Percentiles rank a stretch among this genome's conserved stretches.
Conservation (phyloP, 1,284 basidiomycete genomes). For the Ustilago bromivora region DNA sequence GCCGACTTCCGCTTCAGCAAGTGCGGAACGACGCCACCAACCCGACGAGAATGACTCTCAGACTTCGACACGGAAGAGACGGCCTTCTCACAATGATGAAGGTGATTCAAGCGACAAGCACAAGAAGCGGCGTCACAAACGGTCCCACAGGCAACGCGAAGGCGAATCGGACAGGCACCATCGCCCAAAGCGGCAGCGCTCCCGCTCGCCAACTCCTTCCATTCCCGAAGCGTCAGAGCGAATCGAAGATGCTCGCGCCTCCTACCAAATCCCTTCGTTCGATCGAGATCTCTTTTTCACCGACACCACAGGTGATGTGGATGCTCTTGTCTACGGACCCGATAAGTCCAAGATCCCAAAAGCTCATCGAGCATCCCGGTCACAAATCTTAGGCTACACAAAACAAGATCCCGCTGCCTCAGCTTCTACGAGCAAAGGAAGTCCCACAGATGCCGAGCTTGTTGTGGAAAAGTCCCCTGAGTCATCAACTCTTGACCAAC, state of each 20-base stretch:
- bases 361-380: slow-evolving; percentile 3
- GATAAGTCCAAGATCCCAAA: slow-evolving; percentile 25
- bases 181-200: neutral
- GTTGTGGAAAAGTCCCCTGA: neutral
- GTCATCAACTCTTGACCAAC: neutral
- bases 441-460: neutral
- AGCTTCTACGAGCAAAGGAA: neutral
- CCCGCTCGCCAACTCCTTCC: neutral
- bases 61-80: neutral
- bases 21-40: neutral
- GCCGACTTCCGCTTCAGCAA: slow-evolving; percentile 5
- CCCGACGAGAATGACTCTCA: neutral
- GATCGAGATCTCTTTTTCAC: slow-evolving; percentile 24
- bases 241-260: neutral
- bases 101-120: neutral
- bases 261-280: neutral
- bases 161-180: neutral
- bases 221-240: neutral
- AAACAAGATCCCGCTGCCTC: neutral
- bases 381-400: neutral
- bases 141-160: neutral
- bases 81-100: neutral
- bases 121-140: neutral
- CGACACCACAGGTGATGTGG: slow-evolving; percentile 31
- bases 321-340: slow-evolving; percentile 20